Conservation (phyloP, 2,329 filamentous ascomycete species). For the Ilyonectria robusta region DNA sequence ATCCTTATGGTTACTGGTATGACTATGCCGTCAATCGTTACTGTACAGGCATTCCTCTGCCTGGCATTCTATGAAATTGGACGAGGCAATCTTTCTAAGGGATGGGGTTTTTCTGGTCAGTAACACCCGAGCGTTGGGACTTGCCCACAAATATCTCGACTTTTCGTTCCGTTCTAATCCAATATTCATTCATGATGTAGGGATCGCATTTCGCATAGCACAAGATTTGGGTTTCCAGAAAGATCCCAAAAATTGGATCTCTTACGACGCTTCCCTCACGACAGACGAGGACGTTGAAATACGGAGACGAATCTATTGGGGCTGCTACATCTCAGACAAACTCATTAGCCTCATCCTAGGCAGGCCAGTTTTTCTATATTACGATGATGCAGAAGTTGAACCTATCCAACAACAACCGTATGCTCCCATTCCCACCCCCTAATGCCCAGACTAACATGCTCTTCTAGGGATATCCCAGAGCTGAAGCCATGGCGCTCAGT, state of each 20-base stretch:
- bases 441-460: constrained; percentile 33
- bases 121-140: constrained; percentile 43
- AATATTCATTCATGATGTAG: constrained; percentile 20
- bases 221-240: constrained; percentile 44
- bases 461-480: background rate
- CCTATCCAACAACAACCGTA: constrained; percentile 25
- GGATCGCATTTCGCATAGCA: constrained; percentile 51
- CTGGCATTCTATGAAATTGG: constrained; percentile 50
- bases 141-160: background rate
- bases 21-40: constrained; percentile 38
- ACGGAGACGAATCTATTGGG: constrained; percentile 49
- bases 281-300: constrained; percentile 46
- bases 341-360: constrained; percentile 40
- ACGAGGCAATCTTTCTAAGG: constrained; percentile 46
- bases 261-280: constrained; percentile 35
- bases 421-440: background rate
- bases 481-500: constrained; percentile 42
- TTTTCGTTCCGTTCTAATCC: constrained; percentile 13
- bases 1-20: constrained; percentile 46
- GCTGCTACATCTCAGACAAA: constrained; percentile 49
- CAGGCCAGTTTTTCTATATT: constrained; percentile 31
- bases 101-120: constrained; percentile 48
- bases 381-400: constrained; percentile 33
- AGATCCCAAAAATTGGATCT: constrained; percentile 24
- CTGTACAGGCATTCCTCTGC: constrained; percentile 47